These are phyloP conservation scores for Diaporthe australafricana DNA, from an alignment of 2,329 filamentous ascomycete species.

Conservation along the genomic window DNA sequence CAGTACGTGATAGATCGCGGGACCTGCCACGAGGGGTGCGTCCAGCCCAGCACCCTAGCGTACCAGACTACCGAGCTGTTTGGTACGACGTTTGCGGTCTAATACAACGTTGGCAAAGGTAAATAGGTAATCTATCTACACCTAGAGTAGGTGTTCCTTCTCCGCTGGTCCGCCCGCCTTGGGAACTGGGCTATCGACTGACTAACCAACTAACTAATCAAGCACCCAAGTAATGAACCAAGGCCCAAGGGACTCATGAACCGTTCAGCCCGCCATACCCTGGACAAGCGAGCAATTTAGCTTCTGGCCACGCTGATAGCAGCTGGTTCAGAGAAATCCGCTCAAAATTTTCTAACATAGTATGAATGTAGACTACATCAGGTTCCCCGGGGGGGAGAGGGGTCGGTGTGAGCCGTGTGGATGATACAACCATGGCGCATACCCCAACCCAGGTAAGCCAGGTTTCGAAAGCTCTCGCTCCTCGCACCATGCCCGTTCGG, in stretches of 20 bases:
- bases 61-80: slow-evolving; percentile 5
- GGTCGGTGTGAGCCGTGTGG: background rate
- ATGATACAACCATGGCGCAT: slow-evolving; percentile 12
- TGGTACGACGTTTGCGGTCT: slow-evolving; percentile 20
- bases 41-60: slow-evolving; percentile 10
- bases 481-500: background rate
- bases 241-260: too few species aligned
- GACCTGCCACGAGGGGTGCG: slow-evolving; percentile 19
- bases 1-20: slow-evolving; percentile 14
- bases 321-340: slow-evolving; percentile 1
- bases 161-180: slow-evolving; percentile 12
- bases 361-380: slow-evolving; percentile 12
- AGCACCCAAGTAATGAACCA: background rate
- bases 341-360: slow-evolving; percentile 1
- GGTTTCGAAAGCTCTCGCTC: slow-evolving; percentile 3
- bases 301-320: background rate
- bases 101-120: slow-evolving; percentile 16
- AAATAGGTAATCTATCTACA: too few species aligned
- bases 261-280: background rate
- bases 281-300: background rate
- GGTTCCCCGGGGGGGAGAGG: background rate
- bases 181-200: background rate
- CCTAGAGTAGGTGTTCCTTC: background rate
- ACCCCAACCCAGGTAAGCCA: slow-evolving; percentile 9
- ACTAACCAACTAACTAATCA: too few species aligned